phyloP scores from a whole-genome alignment of 2,329 filamentous ascomycete species.

The Nothophaeocryptopus gaeumannii region DNA sequence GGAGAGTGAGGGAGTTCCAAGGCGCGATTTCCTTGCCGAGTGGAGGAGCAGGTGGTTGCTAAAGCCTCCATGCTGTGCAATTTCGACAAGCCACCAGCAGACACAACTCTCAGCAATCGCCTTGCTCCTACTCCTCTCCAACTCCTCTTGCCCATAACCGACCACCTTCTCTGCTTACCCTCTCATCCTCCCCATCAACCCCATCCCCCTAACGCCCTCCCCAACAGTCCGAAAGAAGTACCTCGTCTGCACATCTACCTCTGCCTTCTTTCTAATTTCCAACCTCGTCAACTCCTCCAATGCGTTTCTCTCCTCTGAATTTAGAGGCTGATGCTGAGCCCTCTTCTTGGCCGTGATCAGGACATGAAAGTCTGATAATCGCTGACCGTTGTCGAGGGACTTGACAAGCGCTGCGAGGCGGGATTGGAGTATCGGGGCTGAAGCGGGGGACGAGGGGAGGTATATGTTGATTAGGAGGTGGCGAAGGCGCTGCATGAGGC shows the following conservation, averaged over 20 bases:
- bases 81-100: too few relatives aligned
- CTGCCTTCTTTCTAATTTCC: constrained; percentile 18
- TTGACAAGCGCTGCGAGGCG: constrained; percentile 14
- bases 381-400: constrained; percentile 18
- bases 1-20: too few relatives aligned
- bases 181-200: constrained; percentile 21
- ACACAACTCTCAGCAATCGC: too few relatives aligned
- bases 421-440: constrained; percentile 3
- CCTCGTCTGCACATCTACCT: constrained; percentile 19
- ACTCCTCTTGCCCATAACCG: too few relatives aligned
- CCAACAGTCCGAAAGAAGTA: constrained; percentile 16
- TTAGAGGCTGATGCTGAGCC: constrained; percentile 12
- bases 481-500: constrained; percentile 17
- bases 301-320: constrained; percentile 8
- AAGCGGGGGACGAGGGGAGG: constrained; percentile 12
- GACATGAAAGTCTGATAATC: constrained; percentile 18
- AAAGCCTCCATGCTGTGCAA: too few relatives aligned
- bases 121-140: too few relatives aligned
- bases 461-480: constrained; percentile 23
- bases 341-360: constrained; percentile 19
- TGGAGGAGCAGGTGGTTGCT: too few relatives aligned
- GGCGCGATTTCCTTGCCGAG: too few relatives aligned
- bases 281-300: constrained; percentile 20
- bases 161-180: too few relatives aligned
- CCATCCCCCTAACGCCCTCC: constrained; percentile 10